Evolutionary conservation across 352 stramenopile species (phyloP).

Genomic region (Globisporangium nodosum): DNA sequence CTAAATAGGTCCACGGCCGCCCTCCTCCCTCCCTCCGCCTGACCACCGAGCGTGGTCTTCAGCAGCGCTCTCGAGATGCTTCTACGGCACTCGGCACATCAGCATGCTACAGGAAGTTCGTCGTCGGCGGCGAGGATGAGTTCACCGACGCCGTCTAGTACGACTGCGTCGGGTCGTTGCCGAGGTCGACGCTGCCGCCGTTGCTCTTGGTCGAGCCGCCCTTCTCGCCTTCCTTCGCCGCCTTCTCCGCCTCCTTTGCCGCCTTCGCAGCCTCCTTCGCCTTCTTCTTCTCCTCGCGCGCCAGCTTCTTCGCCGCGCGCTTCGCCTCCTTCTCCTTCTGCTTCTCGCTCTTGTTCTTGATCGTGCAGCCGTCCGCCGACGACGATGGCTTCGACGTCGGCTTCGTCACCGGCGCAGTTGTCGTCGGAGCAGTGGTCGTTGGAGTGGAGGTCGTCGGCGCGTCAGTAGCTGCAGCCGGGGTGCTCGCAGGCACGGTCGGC

Average conservation of each 20-base stretch:
- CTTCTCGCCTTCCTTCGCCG: neutral
- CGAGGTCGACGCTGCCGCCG: neutral
- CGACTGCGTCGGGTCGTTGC: neutral
- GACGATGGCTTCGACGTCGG: neutral
- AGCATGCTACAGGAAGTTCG: neutral
- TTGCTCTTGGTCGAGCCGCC: neutral
- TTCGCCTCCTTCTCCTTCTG: neutral
- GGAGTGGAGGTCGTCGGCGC: conserved; percentile 1
- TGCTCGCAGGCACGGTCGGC: conserved; percentile 5
- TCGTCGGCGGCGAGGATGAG: too few relatives aligned
- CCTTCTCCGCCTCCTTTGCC: conserved; percentile 1
- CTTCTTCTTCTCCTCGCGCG: neutral
- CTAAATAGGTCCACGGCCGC: conserved; percentile 1
- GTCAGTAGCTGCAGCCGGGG: conserved; percentile 3
- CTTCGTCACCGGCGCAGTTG: conserved; percentile 5
- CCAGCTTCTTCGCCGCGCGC: neutral
- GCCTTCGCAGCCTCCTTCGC: neutral
- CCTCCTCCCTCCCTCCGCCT: neutral
- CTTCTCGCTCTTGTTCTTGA: neutral
- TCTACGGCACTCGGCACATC: neutral
- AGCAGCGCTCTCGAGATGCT: neutral
- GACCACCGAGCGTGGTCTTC: neutral
- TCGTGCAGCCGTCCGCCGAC: neutral
- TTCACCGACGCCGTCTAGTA: neutral
- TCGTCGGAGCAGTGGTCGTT: conserved; percentile 12